Evolutionary conservation across 78 protist species (phyloP).

Genomic region (Neovahlkampfia damariscottae): DNA sequence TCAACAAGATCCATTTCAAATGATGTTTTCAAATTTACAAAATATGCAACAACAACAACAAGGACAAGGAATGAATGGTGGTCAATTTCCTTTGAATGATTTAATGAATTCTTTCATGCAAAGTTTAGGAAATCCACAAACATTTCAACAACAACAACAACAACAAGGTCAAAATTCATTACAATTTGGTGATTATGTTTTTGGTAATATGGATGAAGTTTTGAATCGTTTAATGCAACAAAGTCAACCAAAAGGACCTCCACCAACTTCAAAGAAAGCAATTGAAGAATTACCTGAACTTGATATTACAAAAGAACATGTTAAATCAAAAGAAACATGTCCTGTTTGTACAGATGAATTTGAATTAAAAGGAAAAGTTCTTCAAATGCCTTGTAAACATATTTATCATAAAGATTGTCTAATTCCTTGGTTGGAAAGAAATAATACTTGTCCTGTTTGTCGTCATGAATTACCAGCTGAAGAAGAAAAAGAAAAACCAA

Average conservation of each 20-base stretch:
- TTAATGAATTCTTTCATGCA: too few species aligned
- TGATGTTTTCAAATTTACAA: too few species aligned
- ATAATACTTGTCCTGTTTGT: conserved; percentile 43
- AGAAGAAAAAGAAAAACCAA: not conserved
- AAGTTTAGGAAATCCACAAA: too few species aligned
- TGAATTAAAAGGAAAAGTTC: not conserved
- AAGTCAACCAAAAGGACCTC: not conserved
- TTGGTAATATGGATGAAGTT: not conserved
- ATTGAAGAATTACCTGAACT: not conserved
- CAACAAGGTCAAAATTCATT: too few species aligned
- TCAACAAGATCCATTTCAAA: too few species aligned
- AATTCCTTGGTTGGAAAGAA: conserved; percentile 38
- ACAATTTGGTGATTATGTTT: too few species aligned
- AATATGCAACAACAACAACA: too few species aligned
- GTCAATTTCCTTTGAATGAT: too few species aligned
- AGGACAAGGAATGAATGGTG: too few species aligned
- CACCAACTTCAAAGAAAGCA: not conserved
- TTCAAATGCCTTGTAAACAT: conserved; percentile 42
- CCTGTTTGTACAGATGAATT: conserved; percentile 9
- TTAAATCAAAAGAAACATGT: not conserved
- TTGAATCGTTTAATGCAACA: not conserved
- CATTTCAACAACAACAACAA: too few species aligned
- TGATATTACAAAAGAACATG: not conserved
- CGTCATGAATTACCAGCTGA: conserved; percentile 35
- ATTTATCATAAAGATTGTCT: conserved; percentile 33